Conservation (phyloP, 208 protist species). For the Trichomonas vaginalis region DNA sequence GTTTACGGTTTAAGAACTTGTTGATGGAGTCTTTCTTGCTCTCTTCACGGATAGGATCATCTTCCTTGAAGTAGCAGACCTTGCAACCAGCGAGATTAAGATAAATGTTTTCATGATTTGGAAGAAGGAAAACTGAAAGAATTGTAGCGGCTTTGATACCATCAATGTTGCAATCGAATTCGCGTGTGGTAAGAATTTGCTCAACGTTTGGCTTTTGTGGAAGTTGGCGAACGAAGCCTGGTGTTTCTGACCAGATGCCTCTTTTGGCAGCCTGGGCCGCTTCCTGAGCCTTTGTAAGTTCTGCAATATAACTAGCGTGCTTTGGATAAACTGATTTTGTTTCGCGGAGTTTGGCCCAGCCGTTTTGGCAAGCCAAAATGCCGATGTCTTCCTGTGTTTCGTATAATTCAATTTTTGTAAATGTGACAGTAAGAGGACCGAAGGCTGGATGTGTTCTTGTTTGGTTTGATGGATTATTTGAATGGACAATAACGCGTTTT, state of each 20-base stretch:
- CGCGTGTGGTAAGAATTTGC: not conserved
- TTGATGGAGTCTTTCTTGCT: not conserved
- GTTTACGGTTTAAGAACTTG: not conserved
- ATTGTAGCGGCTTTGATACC: not conserved
- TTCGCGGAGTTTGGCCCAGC: not conserved
- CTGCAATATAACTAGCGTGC: not conserved
- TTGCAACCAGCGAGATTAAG: not conserved
- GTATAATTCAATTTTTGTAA: not conserved
- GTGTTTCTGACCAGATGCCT: not conserved
- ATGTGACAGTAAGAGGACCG: not conserved
- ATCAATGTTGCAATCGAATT: not conserved
- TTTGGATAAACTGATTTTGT: not conserved
- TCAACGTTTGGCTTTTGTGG: not conserved
- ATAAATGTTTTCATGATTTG: not conserved
- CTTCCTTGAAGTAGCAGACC: not conserved
- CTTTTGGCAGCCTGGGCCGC: not conserved
- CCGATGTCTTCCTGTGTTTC: not conserved
- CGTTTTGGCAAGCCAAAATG: not conserved
- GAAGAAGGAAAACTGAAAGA: not conserved
- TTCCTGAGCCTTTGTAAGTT: not conserved
- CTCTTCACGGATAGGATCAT: not conserved
- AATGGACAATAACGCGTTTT: not conserved
- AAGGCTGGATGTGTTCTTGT: not conserved
- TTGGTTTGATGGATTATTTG: not conserved
- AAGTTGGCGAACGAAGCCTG: not conserved